Evolutionary conservation across 176 grass and related monocot genomes (phyloP), one percentile per base, ranked within the genome.

Genomic region (Cymbopogon citratus): DNA sequence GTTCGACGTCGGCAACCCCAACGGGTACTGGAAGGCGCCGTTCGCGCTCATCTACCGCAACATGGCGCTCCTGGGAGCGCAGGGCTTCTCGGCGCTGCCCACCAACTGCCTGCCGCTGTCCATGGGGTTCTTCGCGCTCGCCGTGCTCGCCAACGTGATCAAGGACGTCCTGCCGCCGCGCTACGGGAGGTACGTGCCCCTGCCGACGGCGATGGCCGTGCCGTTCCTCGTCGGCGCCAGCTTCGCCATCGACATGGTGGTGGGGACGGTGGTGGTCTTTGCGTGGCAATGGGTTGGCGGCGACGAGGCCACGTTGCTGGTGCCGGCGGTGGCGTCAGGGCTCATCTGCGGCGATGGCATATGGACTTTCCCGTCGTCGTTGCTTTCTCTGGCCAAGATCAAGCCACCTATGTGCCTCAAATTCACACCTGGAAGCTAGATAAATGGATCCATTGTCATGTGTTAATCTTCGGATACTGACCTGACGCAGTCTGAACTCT

Each of bases 311-410:
- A 15, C 28, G 21, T 33, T 94, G 68, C 75, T 97, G 81, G 64
- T 92, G 71, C 94, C 94, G 67, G 94, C 92, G 18, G 94, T 97
- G 27, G 94, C 94, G 8, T 94, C 94, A 23, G 92, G 92, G 19
- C 80, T 97, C 40, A 98, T 98, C 28, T 98, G 92, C 74, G 92
- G 95, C 35, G 95, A 98, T 77, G 92, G 95, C 24, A 74, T 94
- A 81, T 97, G 95, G 95, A 92, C 84, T 46, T 92, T 97, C 34
- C 95, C 95, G 65, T 91, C 95, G 59, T 92, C 94, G 21, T 45
- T 97, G 85, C 83, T 97, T 23, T 91, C 94, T 12, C 84, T 97
- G 68, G 90, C 86, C 0, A 94, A 91, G 80, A 71, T 97, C 14
- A 92, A 85, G 28, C 92, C 94, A 11, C 94, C 94, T 0, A 91